phyloP scores from a whole-genome alignment of 129 eudicot genomes.

The Arctium lappa region DNA sequence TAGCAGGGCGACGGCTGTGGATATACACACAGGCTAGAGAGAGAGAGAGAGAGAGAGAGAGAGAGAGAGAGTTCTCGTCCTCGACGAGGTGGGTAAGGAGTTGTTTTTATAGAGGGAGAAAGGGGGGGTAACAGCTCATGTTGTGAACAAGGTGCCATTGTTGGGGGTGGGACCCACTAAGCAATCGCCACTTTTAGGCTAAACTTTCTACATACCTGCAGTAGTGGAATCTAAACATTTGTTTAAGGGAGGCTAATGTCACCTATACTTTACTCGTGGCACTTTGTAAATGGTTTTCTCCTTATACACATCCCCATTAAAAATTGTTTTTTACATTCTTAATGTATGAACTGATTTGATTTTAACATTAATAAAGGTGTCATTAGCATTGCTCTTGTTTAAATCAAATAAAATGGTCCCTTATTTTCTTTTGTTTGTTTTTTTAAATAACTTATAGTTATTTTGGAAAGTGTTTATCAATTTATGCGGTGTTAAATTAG shows the following conservation, averaged over 20 bases:
- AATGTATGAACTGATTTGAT: no score
- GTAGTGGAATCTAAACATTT: not conserved
- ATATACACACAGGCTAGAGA: not conserved
- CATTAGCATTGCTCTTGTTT: no score
- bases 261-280: no score
- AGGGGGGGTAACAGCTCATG: slow-evolving; percentile 20
- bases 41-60: slow-evolving; percentile 17
- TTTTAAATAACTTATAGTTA: no score
- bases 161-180: slow-evolving; percentile 18
- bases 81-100: slow-evolving; percentile 39
- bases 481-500: no score
- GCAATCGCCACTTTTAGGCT: slow-evolving; percentile 7
- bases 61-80: slow-evolving; percentile 5
- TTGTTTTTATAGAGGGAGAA: slow-evolving; percentile 29
- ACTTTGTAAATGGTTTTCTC: no score
- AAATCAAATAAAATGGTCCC: no score
- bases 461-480: no score
- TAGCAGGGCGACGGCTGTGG: slow-evolving; percentile 6
- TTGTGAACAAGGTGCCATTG: slow-evolving; percentile 31
- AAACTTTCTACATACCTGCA: slow-evolving; percentile 6
- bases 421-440: no score
- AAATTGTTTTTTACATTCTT: no score
- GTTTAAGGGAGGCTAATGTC: not conserved
- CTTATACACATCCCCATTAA: no score
- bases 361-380: no score